Percentiles rank a stretch among this genome's conserved stretches.
phyloP scores from a whole-genome alignment of 345 rosid genomes.

The Hibiscus tridactylites region DNA sequence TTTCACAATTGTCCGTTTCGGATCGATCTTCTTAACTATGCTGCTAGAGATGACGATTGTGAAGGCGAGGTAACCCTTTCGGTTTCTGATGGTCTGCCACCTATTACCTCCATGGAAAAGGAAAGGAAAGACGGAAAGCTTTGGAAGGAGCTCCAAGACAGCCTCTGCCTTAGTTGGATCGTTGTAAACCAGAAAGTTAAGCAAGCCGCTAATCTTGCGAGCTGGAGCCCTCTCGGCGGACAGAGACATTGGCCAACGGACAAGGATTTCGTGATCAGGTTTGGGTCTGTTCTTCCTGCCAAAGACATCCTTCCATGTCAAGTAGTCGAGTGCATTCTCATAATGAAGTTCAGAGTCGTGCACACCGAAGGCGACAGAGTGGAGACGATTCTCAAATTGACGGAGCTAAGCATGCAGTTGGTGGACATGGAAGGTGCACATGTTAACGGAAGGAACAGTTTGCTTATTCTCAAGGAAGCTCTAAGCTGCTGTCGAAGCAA shows the following conservation, averaged over 20 bases:
- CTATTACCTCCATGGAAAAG: constrained; percentile 52
- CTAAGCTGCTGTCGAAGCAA: constrained; percentile 53
- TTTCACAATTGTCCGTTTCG: constrained; percentile 61
- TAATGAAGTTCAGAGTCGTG: constrained; percentile 59
- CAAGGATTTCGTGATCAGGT: constrained; percentile 64
- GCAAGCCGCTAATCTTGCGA: constrained; percentile 65
- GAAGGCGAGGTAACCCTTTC: constrained; percentile 46
- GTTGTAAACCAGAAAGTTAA: constrained; percentile 55
- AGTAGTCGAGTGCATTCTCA: constrained; percentile 60
- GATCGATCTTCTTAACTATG: constrained; percentile 49
- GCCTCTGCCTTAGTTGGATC: constrained; percentile 67
- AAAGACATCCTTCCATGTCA: constrained; percentile 56
- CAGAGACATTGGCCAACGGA: constrained; percentile 83
- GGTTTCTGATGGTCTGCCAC: constrained; percentile 59
- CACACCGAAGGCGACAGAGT: constrained; percentile 35
- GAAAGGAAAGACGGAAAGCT: constrained; percentile 71
- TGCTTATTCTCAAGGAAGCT: constrained; percentile 59
- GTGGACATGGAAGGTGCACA: constrained; percentile 77
- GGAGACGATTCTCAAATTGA: constrained; percentile 44
- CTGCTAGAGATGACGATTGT: constrained; percentile 35
- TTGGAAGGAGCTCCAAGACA: constrained; percentile 65
- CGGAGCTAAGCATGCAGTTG: constrained; percentile 73
- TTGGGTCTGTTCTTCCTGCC: constrained; percentile 72
- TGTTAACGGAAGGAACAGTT: constrained; percentile 65
- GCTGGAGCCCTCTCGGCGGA: constrained; percentile 79